Evolutionary conservation across 352 stramenopile species (phyloP), one percentile per base, ranked within the genome.

Genomic region (Phytophthora citrophthora): DNA sequence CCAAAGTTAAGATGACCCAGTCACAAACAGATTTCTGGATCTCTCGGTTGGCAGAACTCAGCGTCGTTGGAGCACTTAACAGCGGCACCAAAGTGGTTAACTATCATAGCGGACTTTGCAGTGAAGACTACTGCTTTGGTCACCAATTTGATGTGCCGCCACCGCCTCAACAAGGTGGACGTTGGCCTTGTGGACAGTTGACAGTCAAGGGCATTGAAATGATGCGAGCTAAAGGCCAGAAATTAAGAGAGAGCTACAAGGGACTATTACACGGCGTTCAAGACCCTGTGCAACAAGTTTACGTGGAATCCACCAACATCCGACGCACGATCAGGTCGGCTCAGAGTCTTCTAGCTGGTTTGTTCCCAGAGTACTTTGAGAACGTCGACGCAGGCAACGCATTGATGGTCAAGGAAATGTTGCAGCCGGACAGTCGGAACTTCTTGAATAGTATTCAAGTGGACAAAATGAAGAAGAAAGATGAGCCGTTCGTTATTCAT

Each of bases 301-400:
- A 92, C 46, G 81, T 92, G 12, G 70, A 89, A 55, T 93, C 82
- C 52, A 94, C 86, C 47, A 93, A 94, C 62, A 86, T 94, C 48
- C 66, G 80, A 1, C 74, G 83, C 15, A 94, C 86, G 24, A 88
- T 93, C 36, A 75, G 77, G 2, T 92, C 86, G 15, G 77, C 81
- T 34, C 83, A 94, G 68, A 83, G 81, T 65, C 59, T 93, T 23
- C 68, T 93, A 16, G 72, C 64, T 4, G 86, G 86, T 11, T 68
- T 94, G 50, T 93, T 92, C 27, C 83, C 81, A 1, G 65, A 84
- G 24, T 64, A 70, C 41, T 89, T 89, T 52, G 16, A 43, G 3
- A 45, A 70, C 5, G 56, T 66, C 4, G 38, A 70, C 26, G 59
- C 29, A 2, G 23, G 32, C 32, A 64, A 69, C 45, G 9, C 53